A percentile compares a stretch with the other conserved stretches of the same genome.
These are phyloP conservation scores for Lolium perenne DNA, from an alignment of 176 grass and related monocot genomes.

Conservation along the genomic window DNA sequence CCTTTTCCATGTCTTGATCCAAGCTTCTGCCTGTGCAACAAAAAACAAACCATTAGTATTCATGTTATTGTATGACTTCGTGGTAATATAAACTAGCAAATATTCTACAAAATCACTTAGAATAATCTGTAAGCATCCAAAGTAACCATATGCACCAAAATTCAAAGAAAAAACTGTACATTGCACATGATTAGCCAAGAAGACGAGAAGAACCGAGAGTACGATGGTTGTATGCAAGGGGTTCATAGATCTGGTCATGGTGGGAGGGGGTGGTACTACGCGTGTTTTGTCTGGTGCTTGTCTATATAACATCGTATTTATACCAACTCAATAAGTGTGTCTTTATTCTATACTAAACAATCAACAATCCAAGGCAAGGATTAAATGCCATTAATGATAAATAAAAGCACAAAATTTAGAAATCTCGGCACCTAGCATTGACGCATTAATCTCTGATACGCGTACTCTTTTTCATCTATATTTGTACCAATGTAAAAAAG, in stretches of 20 bases:
- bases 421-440: neutral
- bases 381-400: neutral
- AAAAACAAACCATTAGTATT: neutral
- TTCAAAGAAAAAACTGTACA: neutral
- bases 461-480: neutral
- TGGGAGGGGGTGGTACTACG: neutral
- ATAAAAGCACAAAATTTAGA: neutral
- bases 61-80: neutral
- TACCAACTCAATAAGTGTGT: neutral
- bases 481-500: neutral
- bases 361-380: too few species aligned
- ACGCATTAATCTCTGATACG: neutral
- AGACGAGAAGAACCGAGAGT: neutral
- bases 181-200: conserved; percentile 4
- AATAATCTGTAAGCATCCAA: neutral
- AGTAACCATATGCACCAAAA: neutral
- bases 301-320: neutral
- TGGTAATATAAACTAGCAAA: neutral
- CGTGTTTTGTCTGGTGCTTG: neutral
- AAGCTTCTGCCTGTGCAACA: neutral
- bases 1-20: neutral
- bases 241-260: neutral
- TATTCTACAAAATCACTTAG: neutral
- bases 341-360: neutral
- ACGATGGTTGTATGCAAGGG: neutral